A percentile compares a stretch with the other conserved stretches of the same genome.
Conservation (phyloP, 2,329 filamentous ascomycete genomes). For the Escovopsis sp. region DNA sequence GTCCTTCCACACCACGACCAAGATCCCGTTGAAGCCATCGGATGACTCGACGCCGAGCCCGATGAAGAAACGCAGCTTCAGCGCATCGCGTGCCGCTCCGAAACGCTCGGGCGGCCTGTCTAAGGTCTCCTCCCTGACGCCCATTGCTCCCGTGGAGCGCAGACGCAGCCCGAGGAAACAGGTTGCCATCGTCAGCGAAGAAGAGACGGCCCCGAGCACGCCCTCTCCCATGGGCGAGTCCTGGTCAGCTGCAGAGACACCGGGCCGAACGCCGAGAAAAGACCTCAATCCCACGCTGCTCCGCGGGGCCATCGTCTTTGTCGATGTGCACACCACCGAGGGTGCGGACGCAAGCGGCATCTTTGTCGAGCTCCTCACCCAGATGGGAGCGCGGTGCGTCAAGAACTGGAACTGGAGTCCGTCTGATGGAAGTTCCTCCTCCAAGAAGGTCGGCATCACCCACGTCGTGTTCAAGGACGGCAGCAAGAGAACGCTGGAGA, state of each 20-base stretch:
- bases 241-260: constrained; percentile 42
- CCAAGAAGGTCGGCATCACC: constrained; percentile 56
- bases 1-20: constrained; percentile 55
- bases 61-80: constrained; percentile 35
- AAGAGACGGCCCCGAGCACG: constrained; percentile 16
- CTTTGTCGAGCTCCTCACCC: constrained; percentile 62
- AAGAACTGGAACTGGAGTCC: constrained; percentile 56
- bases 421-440: constrained; percentile 20
- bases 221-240: constrained; percentile 31
- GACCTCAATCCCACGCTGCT: constrained; percentile 41
- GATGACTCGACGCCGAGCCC: constrained; percentile 39
- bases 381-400: constrained; percentile 71
- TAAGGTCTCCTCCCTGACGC: constrained; percentile 40
- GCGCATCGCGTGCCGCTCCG: constrained; percentile 31
- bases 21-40: constrained; percentile 59
- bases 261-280: constrained; percentile 39
- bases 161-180: constrained; percentile 10
- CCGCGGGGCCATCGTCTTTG: constrained; percentile 61
- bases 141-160: constrained; percentile 25
- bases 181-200: background rate
- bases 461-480: constrained; percentile 89
- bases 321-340: constrained; percentile 72
- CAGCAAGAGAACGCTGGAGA: constrained; percentile 64
- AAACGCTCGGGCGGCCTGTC: constrained; percentile 28
- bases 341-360: constrained; percentile 69